Conservation (phyloP, 164 flowering plant species). For the Kingdonia uniflora region DNA sequence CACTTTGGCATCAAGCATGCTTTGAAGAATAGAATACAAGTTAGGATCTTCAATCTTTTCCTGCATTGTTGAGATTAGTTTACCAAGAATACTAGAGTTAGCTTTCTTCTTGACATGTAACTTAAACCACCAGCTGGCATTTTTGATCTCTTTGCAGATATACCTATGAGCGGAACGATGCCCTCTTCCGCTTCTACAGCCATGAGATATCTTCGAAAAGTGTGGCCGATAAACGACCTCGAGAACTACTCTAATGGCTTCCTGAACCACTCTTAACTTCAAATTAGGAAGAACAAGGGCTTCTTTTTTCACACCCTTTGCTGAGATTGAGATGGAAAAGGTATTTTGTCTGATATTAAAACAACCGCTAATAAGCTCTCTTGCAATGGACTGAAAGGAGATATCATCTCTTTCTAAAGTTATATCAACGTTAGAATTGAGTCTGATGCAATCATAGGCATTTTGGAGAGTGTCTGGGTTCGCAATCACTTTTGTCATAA, state of each 20-base stretch:
- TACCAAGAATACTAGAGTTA: slow-evolving; percentile 36
- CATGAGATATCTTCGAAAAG: slow-evolving; percentile 83
- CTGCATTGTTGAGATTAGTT: slow-evolving; percentile 54
- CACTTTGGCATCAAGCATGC: slow-evolving; percentile 58
- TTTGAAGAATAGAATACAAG: slow-evolving; percentile 33
- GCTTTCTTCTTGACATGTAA: slow-evolving; percentile 38
- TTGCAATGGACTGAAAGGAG: slow-evolving; percentile 47
- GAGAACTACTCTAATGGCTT: slow-evolving; percentile 71
- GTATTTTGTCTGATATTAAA: slow-evolving; percentile 63
- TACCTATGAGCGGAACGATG: slow-evolving; percentile 51
- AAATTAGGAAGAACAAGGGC: slow-evolving; percentile 66
- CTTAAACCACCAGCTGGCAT: slow-evolving; percentile 78
- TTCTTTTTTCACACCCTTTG: slow-evolving; percentile 45
- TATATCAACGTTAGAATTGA: slow-evolving; percentile 53
- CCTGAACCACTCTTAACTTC: slow-evolving; percentile 61
- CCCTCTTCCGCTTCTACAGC: slow-evolving; percentile 83
- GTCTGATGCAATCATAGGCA: slow-evolving; percentile 59
- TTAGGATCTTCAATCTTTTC: slow-evolving; percentile 55
- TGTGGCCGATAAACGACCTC: slow-evolving; percentile 80
- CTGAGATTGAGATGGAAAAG: slow-evolving; percentile 31
- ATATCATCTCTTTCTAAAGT: slow-evolving; percentile 19
- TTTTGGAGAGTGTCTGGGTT: slow-evolving; percentile 58
- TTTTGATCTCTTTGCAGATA: slow-evolving; percentile 51
- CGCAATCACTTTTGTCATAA: slow-evolving; percentile 66
- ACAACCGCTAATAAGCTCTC: slow-evolving; percentile 42